These are phyloP conservation scores for grape (Vitis vinifera) DNA, from an alignment of 164 flowering plant species.

Conservation along the genomic window ASM3070453v1 NC_081812.1:10971501-10972000, in stretches of 20 bases:
- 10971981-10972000: background rate
- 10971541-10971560: background rate
- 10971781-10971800: conserved; percentile 6
- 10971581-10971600: conserved; percentile 43
- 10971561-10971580: background rate
- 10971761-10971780: conserved; percentile 23
- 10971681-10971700: conserved; percentile 57
- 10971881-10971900: conserved; percentile 13
- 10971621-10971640: conserved; percentile 66
- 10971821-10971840: conserved; percentile 36
- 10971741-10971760: conserved; percentile 20
- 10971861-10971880: conserved; percentile 14
- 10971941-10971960: background rate
- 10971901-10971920: conserved; percentile 31
- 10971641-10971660: conserved; percentile 51
- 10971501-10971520: conserved; percentile 5
- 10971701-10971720: conserved; percentile 15
- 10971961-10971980: conserved; percentile 10
- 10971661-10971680: conserved; percentile 64
- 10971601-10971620: conserved; percentile 50
- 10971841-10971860: conserved; percentile 27
- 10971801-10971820: conserved; percentile 25
- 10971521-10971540: too few relatives aligned
- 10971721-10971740: conserved; percentile 60
- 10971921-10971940: background rate